phyloP scores from a whole-genome alignment of 1,284 basidiomycete species.

The Ceratobasidium sp. region DNA sequence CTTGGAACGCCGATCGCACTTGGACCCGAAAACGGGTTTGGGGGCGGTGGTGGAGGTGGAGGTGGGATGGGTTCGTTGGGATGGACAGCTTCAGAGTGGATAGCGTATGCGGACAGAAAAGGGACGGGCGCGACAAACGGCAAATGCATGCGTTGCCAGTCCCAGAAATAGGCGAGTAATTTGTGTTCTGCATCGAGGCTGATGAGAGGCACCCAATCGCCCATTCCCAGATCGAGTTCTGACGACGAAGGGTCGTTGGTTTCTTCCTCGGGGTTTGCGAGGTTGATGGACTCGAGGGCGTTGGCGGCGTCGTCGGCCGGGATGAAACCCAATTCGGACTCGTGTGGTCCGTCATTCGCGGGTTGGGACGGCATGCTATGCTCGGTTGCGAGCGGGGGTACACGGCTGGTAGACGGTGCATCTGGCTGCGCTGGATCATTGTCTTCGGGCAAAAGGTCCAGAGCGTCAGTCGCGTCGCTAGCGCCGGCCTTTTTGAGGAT shows the following conservation, averaged over 20 bases:
- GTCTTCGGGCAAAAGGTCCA: neutral
- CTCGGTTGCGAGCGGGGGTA: neutral
- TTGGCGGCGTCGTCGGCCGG: slow-evolving; percentile 7
- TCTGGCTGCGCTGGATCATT: neutral
- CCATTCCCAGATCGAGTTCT: slow-evolving; percentile 28
- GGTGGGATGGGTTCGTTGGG: slow-evolving; percentile 29
- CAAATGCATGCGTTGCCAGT: slow-evolving; percentile 37
- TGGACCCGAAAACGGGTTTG: slow-evolving; percentile 21
- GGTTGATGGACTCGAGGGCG: neutral
- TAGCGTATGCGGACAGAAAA: slow-evolving; percentile 36
- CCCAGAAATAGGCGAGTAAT: slow-evolving; percentile 35
- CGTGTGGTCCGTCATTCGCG: neutral
- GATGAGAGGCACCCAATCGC: neutral
- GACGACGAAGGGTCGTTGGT: too few species aligned
- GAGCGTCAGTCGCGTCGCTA: neutral
- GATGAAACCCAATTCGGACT: neutral
- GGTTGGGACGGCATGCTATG: neutral
- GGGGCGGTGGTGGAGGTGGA: slow-evolving; percentile 21
- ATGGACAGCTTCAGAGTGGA: slow-evolving; percentile 15
- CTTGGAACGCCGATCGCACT: slow-evolving; percentile 24
- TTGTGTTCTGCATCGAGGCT: slow-evolving; percentile 26
- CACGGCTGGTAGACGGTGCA: neutral
- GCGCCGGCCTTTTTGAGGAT: slow-evolving; percentile 17
- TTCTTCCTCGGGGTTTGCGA: neutral
- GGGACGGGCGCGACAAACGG: slow-evolving; percentile 32